phyloP scores from a whole-genome alignment of 192 early-diverging fungal species.

The Entophlyctis luteolus region DNA sequence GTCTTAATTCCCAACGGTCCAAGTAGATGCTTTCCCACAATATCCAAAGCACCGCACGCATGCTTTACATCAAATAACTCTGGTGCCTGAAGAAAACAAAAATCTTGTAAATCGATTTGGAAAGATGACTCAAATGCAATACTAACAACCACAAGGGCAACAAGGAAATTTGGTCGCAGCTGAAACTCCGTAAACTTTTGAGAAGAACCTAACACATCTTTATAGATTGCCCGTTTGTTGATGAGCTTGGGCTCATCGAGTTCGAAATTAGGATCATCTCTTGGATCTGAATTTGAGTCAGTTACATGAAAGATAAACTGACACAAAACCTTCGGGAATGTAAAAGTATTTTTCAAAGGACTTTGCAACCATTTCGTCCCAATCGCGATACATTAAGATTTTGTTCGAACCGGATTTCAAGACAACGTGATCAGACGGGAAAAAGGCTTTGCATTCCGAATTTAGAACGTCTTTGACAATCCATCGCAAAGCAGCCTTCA shows the following conservation, averaged over 20 bases:
- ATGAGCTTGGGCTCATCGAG: slow-evolving; percentile 59
- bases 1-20: slow-evolving; percentile 93
- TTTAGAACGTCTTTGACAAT: slow-evolving; percentile 48
- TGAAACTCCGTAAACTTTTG: slow-evolving; percentile 83
- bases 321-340: slow-evolving; percentile 63
- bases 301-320: not conserved
- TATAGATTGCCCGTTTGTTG: slow-evolving; percentile 90
- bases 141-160: slow-evolving; percentile 80
- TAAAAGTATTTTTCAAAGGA: slow-evolving; percentile 87
- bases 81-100: slow-evolving; percentile 61
- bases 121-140: not conserved
- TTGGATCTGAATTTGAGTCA: slow-evolving; percentile 41
- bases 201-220: slow-evolving; percentile 75
- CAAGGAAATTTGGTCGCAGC: slow-evolving; percentile 83
- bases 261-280: slow-evolving; percentile 59
- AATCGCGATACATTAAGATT: slow-evolving; percentile 61
- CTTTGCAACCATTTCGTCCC: slow-evolving; percentile 74
- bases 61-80: slow-evolving; percentile 83
- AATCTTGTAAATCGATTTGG: slow-evolving; percentile 4
- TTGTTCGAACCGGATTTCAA: slow-evolving; percentile 16
- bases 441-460: slow-evolving; percentile 21
- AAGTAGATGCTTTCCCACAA: slow-evolving; percentile 63
- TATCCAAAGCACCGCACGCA: slow-evolving; percentile 64
- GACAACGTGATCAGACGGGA: slow-evolving; percentile 26
- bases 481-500: slow-evolving; percentile 83